Base-by-base conservation (phyloP, 257 asterid species). In the Nyctanthes arbortristis region DNA sequence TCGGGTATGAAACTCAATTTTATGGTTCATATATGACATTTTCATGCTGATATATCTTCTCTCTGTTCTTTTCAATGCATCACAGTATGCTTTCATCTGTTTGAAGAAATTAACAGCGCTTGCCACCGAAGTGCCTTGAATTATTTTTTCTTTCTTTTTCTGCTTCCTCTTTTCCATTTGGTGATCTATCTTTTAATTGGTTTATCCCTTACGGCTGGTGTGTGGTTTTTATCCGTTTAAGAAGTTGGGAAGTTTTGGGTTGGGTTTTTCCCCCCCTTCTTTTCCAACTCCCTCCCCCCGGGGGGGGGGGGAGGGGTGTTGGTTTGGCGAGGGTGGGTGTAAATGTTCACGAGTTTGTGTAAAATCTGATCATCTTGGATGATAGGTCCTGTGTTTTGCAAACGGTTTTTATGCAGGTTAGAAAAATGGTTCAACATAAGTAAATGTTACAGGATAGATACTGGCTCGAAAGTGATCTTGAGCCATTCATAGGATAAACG, bases 1-100 rank as follows among this genome's bases (percentile, higher is more conserved):
- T 79, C 95, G 99, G 92, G 99, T 94, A 83, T 65, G 78, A 55
- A n/a, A 63, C 40, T 61, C 39, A 2, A 32, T 63, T 63, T 25
- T 54, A 14, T 22, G 29, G 29, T 20, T 56, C n/a, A 68, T 47
- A 70, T 62, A 76, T 67, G 45, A 65, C n/a, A 30, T 47, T 61
- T 73, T 34, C 35, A 57, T 37, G 34, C 35, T 16, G 27, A 63
- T 39, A 27, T 28, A n/a, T n/a, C n/a, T n/a, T 13, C 7, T 40
- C 7, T 40, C 16, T 40, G 22, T 14, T 4, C 52, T 40, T 40
- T 40, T 18, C 4, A 12, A 40, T 40, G 52, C 1, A 40, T 40
- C 52, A 40, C 52, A 40, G 16, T 40, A 20, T 40, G 52, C 52
- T 3, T 13, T 40, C 20, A 18, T 47, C 6, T 47, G 25, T 30